phyloP scores from a whole-genome alignment of 306 rosid genomes.

The Vigna nakashimae region DNA sequence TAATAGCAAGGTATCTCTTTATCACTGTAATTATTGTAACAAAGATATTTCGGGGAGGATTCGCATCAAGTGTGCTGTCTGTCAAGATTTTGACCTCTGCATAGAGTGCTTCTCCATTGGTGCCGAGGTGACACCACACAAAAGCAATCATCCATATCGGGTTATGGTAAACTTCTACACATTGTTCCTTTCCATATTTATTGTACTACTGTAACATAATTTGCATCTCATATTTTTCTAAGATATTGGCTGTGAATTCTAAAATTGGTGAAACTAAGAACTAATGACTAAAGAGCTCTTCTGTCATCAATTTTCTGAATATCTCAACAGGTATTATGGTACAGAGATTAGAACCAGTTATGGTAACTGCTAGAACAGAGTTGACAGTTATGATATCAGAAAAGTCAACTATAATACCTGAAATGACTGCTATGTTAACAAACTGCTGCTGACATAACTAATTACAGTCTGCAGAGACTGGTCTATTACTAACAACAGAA shows the following conservation, averaged over 20 bases:
- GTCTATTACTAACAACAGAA: too few species aligned
- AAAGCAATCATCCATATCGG: slow-evolving; percentile 81
- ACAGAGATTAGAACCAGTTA: too few species aligned
- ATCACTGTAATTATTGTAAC: slow-evolving; percentile 95
- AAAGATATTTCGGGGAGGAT: slow-evolving; percentile 90
- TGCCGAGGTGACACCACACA: slow-evolving; percentile 88
- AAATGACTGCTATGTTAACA: too few species aligned
- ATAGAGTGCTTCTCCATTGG: slow-evolving; percentile 89
- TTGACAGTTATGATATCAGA: too few species aligned
- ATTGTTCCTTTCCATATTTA: slow-evolving; percentile 28
- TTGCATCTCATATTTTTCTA: slow-evolving; percentile 3
- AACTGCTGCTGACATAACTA: too few species aligned
- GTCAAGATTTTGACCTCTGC: slow-evolving; percentile 93
- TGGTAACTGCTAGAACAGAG: too few species aligned
- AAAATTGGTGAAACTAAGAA: too few species aligned
- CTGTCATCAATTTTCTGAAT: too few species aligned
- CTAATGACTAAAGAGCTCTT: too few species aligned
- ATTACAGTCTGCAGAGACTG: too few species aligned
- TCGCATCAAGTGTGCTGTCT: slow-evolving; percentile 77
- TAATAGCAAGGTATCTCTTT: slow-evolving; percentile 74
- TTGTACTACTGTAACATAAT: slow-evolving; percentile 21
- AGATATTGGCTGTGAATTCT: neutral
- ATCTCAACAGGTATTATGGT: too few species aligned
- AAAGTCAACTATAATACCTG: too few species aligned
- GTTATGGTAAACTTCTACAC: slow-evolving; percentile 54